Evolutionary conservation across 2,329 filamentous ascomycete genomes (phyloP), one percentile per base, ranked within the genome.

Genomic region (Microascus cirrosus): DNA sequence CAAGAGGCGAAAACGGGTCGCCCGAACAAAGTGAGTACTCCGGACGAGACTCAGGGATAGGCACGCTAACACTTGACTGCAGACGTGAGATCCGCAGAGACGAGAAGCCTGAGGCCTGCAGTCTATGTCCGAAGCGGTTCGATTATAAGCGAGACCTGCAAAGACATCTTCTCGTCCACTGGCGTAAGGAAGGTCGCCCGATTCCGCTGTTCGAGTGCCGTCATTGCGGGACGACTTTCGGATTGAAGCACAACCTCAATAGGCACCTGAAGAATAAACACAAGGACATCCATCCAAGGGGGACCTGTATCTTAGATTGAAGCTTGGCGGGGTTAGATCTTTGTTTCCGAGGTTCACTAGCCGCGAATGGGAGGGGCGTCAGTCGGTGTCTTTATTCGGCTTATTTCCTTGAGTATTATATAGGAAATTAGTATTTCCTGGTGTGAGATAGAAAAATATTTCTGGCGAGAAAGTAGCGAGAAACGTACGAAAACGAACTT

Each of bases 21-120:
- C 3, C 20, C 22, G n/a, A 28, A n/a, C 54, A 34, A 18, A n/a
- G 54, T 55, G 28, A 45, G 54, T 25, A 13, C 8, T 4, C 7
- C 12, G 20, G 8, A 22, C 18, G 22, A 50, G 45, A 24, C 20
- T 50, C 45, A 8, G 20, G 2, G n/a, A 15, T 32, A 48, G 24
- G 7, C 18, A 8, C 18, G 45, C 45, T 50, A 24, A 50, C 45
- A 24, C 6, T 24, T 6, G n/a, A 2, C n/a, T 1, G 20, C 54
- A 56, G 55, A 8, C 55, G 55, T 4, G 55, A 56, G 18, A 22
- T n/a, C 11, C 42, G 55, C n/a, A 56, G 35, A 18, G 25, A 1
- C 8, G 42, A 56, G 15, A 56, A 56, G 55, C 55, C 55, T 13
- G 55, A 56, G 42, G 45, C 24, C n/a, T 56, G 55, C n/a, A n/a